Conservation (phyloP, 176 grass and related monocot genomes). For the Musa schizocarpa region DNA sequence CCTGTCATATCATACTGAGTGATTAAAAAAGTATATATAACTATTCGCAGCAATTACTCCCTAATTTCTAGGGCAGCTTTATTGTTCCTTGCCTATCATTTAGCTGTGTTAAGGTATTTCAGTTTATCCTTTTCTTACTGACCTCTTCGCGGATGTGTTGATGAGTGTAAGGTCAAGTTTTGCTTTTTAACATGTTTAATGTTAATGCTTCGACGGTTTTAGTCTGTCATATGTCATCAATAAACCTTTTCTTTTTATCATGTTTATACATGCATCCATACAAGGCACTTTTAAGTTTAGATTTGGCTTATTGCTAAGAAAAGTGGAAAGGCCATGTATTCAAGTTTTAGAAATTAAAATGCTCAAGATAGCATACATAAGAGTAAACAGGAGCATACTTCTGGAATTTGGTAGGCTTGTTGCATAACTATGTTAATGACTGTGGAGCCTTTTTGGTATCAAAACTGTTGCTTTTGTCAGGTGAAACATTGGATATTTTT, state of each 20-base stretch:
- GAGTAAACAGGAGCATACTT: neutral
- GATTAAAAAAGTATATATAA: neutral
- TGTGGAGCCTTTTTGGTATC: neutral
- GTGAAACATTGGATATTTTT: neutral
- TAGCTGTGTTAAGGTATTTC: neutral
- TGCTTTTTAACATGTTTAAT: neutral
- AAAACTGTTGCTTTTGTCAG: neutral
- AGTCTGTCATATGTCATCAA: neutral
- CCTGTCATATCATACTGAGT: slow-evolving; percentile 4
- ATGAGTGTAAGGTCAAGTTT: neutral
- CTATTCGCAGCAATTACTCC: neutral
- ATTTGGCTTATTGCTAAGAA: neutral
- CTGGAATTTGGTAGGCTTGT: neutral
- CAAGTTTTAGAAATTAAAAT: neutral
- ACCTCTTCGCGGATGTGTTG: neutral
- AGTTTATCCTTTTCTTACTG: neutral
- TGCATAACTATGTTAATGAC: neutral
- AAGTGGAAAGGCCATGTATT: neutral
- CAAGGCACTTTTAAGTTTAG: neutral
- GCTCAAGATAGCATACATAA: no score
- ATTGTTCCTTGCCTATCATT: neutral
- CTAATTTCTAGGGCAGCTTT: neutral
- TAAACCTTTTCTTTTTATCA: neutral
- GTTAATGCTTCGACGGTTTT: neutral
- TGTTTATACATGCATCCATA: neutral